Conservation (phyloP, 306 rosid genomes). For the Mucuna pruriens region DNA sequence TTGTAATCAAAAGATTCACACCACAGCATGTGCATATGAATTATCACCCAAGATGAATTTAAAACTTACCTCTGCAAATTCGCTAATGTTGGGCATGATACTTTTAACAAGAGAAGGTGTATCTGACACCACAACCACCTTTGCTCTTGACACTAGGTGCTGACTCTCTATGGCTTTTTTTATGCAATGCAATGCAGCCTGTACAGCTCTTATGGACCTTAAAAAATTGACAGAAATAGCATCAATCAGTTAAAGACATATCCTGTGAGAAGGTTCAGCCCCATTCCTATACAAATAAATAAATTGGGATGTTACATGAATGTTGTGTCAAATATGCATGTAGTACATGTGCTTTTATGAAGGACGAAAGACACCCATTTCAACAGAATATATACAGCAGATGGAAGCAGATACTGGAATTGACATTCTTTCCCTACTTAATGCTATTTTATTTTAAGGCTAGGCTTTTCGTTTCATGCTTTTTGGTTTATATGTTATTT, state of each 20-base stretch:
- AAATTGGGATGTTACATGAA: background rate
- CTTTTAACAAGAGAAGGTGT: constrained; percentile 74
- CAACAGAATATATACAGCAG: background rate
- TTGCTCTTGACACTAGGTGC: constrained; percentile 57
- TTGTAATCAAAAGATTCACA: background rate
- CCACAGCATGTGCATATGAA: background rate
- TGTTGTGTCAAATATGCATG: constrained; percentile 14
- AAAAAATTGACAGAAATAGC: constrained; percentile 39
- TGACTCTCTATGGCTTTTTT: constrained; percentile 58
- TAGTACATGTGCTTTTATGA: background rate
- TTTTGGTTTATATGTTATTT: background rate
- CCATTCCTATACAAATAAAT: background rate
- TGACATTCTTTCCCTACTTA: background rate
- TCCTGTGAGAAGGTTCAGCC: background rate
- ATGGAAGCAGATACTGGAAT: background rate
- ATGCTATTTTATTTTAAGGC: background rate
- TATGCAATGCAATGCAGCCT: constrained; percentile 76
- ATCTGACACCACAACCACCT: constrained; percentile 85
- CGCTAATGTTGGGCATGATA: constrained; percentile 59
- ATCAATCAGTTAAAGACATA: constrained; percentile 32
- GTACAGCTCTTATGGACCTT: constrained; percentile 81
- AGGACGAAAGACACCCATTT: background rate
- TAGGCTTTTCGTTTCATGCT: background rate
- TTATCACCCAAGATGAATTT: constrained; percentile 17
- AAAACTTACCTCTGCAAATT: constrained; percentile 83